Evolutionary conservation across 352 stramenopile species (phyloP).

Genomic region (Globisporangium polare): DNA sequence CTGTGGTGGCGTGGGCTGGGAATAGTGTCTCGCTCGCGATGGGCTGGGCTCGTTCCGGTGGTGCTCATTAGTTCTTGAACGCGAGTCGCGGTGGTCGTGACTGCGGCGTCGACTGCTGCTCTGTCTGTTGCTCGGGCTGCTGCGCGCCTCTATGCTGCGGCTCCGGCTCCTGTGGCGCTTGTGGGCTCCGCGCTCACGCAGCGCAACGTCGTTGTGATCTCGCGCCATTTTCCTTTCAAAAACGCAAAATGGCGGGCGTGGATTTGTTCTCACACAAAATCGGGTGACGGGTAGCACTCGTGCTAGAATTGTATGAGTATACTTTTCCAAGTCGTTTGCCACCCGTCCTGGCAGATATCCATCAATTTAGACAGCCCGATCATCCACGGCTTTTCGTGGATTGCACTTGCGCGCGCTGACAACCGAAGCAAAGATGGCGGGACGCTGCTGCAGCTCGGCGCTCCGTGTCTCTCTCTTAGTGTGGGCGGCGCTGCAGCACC

Average conservation of each 20-base stretch:
- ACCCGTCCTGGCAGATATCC: too few species aligned
- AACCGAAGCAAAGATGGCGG: neutral
- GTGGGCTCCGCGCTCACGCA: neutral
- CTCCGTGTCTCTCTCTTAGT: neutral
- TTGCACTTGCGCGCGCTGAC: neutral
- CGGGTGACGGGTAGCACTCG: too few species aligned
- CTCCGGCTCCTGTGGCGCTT: constrained; percentile 12
- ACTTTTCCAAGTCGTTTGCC: too few species aligned
- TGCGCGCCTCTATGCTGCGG: neutral
- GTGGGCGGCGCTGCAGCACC: neutral
- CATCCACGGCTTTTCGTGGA: constrained; percentile 8
- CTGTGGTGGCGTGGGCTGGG: neutral
- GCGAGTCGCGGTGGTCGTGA: neutral
- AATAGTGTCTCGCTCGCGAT: neutral
- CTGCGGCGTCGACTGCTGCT: neutral
- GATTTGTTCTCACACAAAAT: too few species aligned
- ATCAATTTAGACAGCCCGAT: neutral
- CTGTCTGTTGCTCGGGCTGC: neutral
- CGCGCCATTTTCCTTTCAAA: neutral
- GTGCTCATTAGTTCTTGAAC: neutral
- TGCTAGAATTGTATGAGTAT: too few species aligned
- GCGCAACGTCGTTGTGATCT: neutral
- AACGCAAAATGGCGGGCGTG: neutral
- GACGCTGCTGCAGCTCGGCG: neutral
- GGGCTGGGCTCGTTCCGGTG: neutral